These are phyloP conservation scores for Metroxylon sagu DNA, from an alignment of 176 grass and related monocot genomes.

Conservation along the genomic window DNA sequence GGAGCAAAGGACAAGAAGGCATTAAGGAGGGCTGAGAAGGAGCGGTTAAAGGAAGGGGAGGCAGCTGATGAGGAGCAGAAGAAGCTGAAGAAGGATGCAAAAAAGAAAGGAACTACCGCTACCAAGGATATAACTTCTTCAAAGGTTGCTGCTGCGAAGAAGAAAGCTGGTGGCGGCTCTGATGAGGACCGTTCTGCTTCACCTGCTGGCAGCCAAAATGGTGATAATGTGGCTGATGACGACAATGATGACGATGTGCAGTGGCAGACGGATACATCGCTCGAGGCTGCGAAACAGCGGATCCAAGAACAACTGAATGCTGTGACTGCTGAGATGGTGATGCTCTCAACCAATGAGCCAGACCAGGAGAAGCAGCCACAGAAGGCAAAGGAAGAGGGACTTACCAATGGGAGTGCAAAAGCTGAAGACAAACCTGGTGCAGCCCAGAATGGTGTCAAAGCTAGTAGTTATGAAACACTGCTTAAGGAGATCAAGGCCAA, in stretches of 20 bases:
- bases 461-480: constrained; percentile 4
- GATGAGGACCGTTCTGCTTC: constrained; percentile 65
- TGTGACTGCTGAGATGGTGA: constrained; percentile 84
- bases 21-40: constrained; percentile 3
- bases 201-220: constrained; percentile 34
- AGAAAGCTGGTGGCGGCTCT: constrained; percentile 27
- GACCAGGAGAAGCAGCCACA: constrained; percentile 36
- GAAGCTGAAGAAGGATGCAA: constrained; percentile 8
- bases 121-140: constrained; percentile 5
- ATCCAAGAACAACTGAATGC: constrained; percentile 74
- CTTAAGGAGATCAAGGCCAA: constrained; percentile 42
- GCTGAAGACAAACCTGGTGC: neutral
- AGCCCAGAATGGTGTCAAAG: constrained; percentile 9
- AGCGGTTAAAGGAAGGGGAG: constrained; percentile 6
- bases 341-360: constrained; percentile 42
- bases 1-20: constrained; percentile 2
- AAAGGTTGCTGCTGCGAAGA: constrained; percentile 25
- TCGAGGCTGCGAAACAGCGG: constrained; percentile 57
- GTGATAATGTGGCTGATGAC: constrained; percentile 27
- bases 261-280: constrained; percentile 82
- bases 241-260: constrained; percentile 51
- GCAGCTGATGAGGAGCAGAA: constrained; percentile 4
- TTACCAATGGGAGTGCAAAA: constrained; percentile 12
- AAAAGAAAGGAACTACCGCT: neutral
- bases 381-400: constrained; percentile 4